Evolutionary conservation across 495 filamentous ascomycete species (phyloP).

Genomic region (Collariella sp.): DNA sequence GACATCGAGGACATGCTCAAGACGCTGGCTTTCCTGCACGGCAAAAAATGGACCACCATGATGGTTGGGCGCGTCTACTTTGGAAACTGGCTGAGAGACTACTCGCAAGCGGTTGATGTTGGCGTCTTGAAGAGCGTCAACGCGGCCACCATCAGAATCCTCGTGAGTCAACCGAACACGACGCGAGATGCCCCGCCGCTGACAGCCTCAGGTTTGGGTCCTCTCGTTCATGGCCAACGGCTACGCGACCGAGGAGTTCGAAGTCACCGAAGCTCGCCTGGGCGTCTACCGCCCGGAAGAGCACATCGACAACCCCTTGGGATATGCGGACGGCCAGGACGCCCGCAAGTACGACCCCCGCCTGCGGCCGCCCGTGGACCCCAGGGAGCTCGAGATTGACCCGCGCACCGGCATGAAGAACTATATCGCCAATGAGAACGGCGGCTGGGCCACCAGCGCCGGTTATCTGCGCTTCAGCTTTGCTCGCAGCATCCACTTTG

Average conservation of each 20-base stretch:
- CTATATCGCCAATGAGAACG: conserved; percentile 88
- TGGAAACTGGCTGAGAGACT: conserved; percentile 69
- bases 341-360: conserved; percentile 78
- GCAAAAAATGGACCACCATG: conserved; percentile 90
- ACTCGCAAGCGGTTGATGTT: conserved; percentile 87
- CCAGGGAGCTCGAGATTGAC: conserved; percentile 75
- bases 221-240: conserved; percentile 88
- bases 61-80: conserved; percentile 89
- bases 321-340: conserved; percentile 83
- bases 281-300: conserved; percentile 93
- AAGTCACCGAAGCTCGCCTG: conserved; percentile 84
- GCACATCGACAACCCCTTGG: conserved; percentile 86
- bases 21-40: conserved; percentile 75
- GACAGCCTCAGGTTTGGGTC: conserved; percentile 54
- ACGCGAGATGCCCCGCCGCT: conserved; percentile 4
- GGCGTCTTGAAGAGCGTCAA: conserved; percentile 84
- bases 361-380: conserved; percentile 65
- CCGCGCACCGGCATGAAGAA: conserved; percentile 91
- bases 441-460: conserved; percentile 78
- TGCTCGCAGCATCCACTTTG: conserved; percentile 77
- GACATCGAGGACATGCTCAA: conserved; percentile 89
- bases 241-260: conserved; percentile 94
- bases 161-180: conserved; percentile 34
- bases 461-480: conserved; percentile 86
- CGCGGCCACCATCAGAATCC: conserved; percentile 78